Evolutionary conservation across 371 early-diverging fungal genomes (phyloP), one percentile per base, ranked within the genome.

Genomic region (Lichtheimia ornata): DNA sequence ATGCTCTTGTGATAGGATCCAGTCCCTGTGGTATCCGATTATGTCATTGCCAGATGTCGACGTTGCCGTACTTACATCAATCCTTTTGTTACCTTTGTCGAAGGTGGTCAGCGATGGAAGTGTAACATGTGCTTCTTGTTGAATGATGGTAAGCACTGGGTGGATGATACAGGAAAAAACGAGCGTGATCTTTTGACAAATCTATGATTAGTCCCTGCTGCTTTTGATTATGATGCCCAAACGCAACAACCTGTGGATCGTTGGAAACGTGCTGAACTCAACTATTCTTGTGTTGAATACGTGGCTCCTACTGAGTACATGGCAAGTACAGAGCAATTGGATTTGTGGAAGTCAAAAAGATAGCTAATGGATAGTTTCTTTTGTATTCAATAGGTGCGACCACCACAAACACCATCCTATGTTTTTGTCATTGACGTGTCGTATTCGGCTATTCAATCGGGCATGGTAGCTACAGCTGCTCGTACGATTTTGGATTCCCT

Each of bases 31-130:
- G 86, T 94, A 42, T 78, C 86, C 24, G 91, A 96, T 66, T 76
- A 82, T 51, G 82, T 85, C 27, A 95, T 97, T 81, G 91, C 94
- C 51, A 88, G 98, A 49, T 97, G 98, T 77, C 85, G 96, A 54
- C 84, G 96, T 20, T 97, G 98, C 77, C 82, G 97, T 63, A 89
- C 96, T 3, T 97, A 97, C 65, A 93, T 97, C 69, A 97, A 97
- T 66, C 97, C 97, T 5, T 97, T 90, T 76, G 91, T 96, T 4
- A 86, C 86, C 50, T 96, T 95, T 82, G 87, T 94, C 0, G 96
- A 96, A 64, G 94, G 94, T 45, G 95, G 95, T 22, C 88, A 90
- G 50, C 85, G 93, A 50, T 97, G 97, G 98, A 90, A 90, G 72
- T 97, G 98, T 74, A 97, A 97, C 71, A 78, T 97, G 83, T 97